Evolutionary conservation across 2,329 filamentous ascomycete species (phyloP), one percentile per base, ranked within the genome.

Genomic region (Emmonsiellopsis sp.): DNA sequence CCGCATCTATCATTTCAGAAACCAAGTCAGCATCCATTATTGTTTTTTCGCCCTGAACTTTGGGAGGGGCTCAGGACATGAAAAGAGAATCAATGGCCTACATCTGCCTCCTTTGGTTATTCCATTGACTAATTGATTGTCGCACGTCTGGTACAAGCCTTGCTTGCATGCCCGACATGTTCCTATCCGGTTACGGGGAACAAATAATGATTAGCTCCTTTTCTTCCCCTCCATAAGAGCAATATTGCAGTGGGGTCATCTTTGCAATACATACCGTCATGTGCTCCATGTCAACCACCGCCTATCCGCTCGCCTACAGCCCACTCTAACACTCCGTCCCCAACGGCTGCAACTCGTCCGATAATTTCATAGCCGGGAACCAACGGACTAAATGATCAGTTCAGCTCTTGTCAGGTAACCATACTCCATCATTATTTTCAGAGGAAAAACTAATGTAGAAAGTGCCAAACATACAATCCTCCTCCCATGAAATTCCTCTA

Each of bases 351-450:
- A 3, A 90, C 74, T 10, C 81, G 79, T 9, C 86, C 86, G 52
- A 90, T 79, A 34, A 85, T 72, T 66, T 90, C 86, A 68, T 91
- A 86, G 20, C 87, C 87, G 0, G 84, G 82, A 1, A 83, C 70
- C 3, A 80, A 76, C 1, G 85, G 85, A 61, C 70, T 74, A 47
- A 41, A 46, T 13, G n/a, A 15, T 38, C 13, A 31, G 46, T 44
- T 44, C 16, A 54, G 45, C 9, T 44, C 13, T 15, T 50, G 34
- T 40, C 38, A 40, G 13, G 20, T 16, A 43, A 26, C 37, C 34
- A 50, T 40, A 40, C 3, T 5, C 5, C 11, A 26, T 26, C 3
- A 26, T 26, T 26, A 26, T 26, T 26, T 26, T 26, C 3, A 26
- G 20, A 5, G 20, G 20, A 5, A 26, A 26, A 26, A 26, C 20